Conservation (phyloP, 768 basidiomycete genomes). For the Auriculariales sp. region DNA sequence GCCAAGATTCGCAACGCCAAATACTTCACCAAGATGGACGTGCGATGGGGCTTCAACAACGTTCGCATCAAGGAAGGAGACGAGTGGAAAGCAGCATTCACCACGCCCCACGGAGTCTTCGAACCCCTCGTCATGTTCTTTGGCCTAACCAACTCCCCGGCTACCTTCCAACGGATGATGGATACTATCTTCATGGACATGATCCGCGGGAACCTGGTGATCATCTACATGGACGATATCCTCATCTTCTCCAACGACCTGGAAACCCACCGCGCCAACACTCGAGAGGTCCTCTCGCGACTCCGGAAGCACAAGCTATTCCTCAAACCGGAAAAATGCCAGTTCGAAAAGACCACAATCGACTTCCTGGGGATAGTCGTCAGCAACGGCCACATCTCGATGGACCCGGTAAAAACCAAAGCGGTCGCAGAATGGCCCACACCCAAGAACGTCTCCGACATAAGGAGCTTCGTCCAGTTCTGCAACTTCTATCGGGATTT, state of each 20-base stretch:
- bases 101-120: constrained; percentile 12
- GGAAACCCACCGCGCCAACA: no score
- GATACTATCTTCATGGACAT: constrained; percentile 16
- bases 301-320: constrained; percentile 19
- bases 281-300: no score
- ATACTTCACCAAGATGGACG: constrained; percentile 12
- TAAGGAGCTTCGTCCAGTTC: no score
- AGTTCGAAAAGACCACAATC: constrained; percentile 22
- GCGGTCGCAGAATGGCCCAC: constrained; percentile 23
- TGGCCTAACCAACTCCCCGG: constrained; percentile 10
- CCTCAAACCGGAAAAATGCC: constrained; percentile 23
- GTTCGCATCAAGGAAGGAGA: constrained; percentile 10
- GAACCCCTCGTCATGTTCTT: constrained; percentile 19
- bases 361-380: constrained; percentile 29
- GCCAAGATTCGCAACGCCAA: constrained; percentile 13
- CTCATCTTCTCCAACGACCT: no score
- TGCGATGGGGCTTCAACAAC: constrained; percentile 10
- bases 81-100: constrained; percentile 12
- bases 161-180: constrained; percentile 14
- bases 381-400: constrained; percentile 16
- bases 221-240: constrained; percentile 32
- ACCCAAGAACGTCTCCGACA: constrained; percentile 16
- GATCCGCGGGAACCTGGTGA: constrained; percentile 20
- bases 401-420: constrained; percentile 26
- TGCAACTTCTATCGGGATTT: no score